Conservation (phyloP, 2,329 filamentous ascomycete species). For the Aspergillus luchuensis region DNA sequence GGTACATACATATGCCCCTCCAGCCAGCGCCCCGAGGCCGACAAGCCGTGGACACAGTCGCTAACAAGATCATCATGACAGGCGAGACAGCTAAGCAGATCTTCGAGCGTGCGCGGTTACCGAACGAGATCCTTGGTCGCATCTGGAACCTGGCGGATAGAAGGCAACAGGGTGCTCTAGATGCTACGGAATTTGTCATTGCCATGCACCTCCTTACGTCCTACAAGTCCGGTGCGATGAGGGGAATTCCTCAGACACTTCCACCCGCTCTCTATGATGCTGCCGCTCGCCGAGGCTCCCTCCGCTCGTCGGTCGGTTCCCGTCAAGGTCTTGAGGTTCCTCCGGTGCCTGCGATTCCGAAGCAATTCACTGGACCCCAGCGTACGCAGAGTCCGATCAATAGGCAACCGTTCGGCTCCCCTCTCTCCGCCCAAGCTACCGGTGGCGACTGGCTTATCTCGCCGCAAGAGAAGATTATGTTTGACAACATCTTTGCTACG, state of each 20-base stretch:
- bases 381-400: constrained; percentile 63
- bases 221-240: constrained; percentile 79
- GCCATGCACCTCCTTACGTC: constrained; percentile 97
- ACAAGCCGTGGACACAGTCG: background rate
- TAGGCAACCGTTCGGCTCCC: constrained; percentile 53
- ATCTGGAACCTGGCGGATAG: constrained; percentile 97
- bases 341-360: constrained; percentile 70
- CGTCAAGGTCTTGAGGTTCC: constrained; percentile 52
- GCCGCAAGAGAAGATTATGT: constrained; percentile 79
- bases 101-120: constrained; percentile 87
- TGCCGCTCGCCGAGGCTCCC: constrained; percentile 68
- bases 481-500: constrained; percentile 80
- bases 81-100: constrained; percentile 89
- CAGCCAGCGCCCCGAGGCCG: background rate
- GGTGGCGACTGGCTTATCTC: constrained; percentile 79
- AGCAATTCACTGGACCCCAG: constrained; percentile 69
- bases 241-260: constrained; percentile 75
- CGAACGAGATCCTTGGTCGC: constrained; percentile 86
- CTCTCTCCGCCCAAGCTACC: constrained; percentile 56
- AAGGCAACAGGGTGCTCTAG: constrained; percentile 84
- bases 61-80: constrained; percentile 30
- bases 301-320: constrained; percentile 55
- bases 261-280: constrained; percentile 89
- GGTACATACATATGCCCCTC: constrained; percentile 51
- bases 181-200: constrained; percentile 91